These are phyloP conservation scores for Zygoascus sp. DNA, from an alignment of 1,139 yeast genomes.

Conservation along the genomic window DNA sequence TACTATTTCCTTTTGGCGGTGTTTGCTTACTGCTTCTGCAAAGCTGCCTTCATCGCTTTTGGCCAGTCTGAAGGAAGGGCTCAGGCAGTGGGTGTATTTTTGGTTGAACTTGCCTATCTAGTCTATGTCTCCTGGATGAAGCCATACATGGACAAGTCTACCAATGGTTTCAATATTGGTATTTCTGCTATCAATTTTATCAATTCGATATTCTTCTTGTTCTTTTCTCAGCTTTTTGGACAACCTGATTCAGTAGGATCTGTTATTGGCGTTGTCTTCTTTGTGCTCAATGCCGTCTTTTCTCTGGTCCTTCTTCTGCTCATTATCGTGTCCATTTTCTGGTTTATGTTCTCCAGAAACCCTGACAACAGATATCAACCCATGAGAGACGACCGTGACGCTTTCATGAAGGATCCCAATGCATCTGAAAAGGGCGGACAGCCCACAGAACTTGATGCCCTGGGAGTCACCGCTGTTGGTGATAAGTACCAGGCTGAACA, in stretches of 20 bases:
- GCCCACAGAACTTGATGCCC: constrained; percentile 73
- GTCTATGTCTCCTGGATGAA: constrained; percentile 60
- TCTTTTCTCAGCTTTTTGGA: constrained; percentile 78
- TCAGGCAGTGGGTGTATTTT: constrained; percentile 74
- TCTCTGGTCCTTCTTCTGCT: constrained; percentile 77
- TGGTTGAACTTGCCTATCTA: constrained; percentile 67
- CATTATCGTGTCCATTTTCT: constrained; percentile 79
- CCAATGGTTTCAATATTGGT: constrained; percentile 84
- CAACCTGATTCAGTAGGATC: constrained; percentile 87
- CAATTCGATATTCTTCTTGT: constrained; percentile 80
- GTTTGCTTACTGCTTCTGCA: constrained; percentile 60
- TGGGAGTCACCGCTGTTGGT: constrained; percentile 82
- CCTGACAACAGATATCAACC: constrained; percentile 97
- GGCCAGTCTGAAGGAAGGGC: constrained; percentile 74
- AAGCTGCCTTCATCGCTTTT: constrained; percentile 82
- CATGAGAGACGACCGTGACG: constrained; percentile 92
- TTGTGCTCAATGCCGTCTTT: constrained; percentile 82
- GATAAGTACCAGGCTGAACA: constrained; percentile 24
- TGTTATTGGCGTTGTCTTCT: constrained; percentile 89
- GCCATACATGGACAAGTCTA: constrained; percentile 93
- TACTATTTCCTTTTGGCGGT: constrained; percentile 75
- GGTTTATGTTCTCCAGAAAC: constrained; percentile 80
- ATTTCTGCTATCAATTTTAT: constrained; percentile 74
- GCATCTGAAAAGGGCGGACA: constrained; percentile 29
- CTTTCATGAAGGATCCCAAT: constrained; percentile 65